Percentiles rank a stretch among this genome's conserved stretches.
phyloP scores from a whole-genome alignment of 495 filamentous ascomycete species.

The Mytilinidion resinicola region DNA sequence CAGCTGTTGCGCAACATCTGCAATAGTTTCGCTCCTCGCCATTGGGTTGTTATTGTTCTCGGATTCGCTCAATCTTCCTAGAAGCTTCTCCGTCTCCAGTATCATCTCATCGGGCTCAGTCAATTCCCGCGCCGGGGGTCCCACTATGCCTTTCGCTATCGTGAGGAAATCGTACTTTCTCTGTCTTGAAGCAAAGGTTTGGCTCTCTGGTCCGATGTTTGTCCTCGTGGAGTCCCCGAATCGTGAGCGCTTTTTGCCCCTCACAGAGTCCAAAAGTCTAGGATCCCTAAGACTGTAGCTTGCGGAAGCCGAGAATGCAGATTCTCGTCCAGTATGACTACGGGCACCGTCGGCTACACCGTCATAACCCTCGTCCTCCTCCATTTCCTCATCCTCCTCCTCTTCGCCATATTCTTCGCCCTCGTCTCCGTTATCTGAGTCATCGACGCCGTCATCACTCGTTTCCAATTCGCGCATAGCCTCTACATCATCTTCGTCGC shows the following conservation, averaged over 20 bases:
- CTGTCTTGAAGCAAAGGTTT: conserved; percentile 7
- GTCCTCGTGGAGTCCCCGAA: not conserved
- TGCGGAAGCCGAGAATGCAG: not conserved
- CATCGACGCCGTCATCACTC: conserved; percentile 39
- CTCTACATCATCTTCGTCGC: conserved; percentile 33
- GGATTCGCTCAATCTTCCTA: conserved; percentile 18
- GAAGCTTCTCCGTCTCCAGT: conserved; percentile 31
- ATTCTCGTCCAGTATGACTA: conserved; percentile 29
- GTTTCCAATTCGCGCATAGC: conserved; percentile 31
- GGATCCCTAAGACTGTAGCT: not conserved
- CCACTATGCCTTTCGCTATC: conserved; percentile 18
- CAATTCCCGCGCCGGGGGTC: conserved; percentile 1
- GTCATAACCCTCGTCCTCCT: conserved; percentile 50
- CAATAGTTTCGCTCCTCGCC: conserved; percentile 6
- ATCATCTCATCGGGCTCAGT: conserved; percentile 16
- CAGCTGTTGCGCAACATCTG: conserved; percentile 49
- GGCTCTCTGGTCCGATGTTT: not conserved
- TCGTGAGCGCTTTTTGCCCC: not conserved
- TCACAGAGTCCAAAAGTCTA: conserved; percentile 3
- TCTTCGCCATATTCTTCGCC: conserved; percentile 31
- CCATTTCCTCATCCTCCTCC: conserved; percentile 26
- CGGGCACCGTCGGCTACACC: conserved; percentile 31
- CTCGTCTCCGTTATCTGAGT: conserved; percentile 31
- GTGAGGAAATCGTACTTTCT: conserved; percentile 19
- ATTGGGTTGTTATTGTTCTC: not conserved